Percentiles rank a stretch among this genome's conserved stretches.
Conservation (phyloP, 225 moss, liverwort and hornwort genomes). For the Climacium dendroides region DNA sequence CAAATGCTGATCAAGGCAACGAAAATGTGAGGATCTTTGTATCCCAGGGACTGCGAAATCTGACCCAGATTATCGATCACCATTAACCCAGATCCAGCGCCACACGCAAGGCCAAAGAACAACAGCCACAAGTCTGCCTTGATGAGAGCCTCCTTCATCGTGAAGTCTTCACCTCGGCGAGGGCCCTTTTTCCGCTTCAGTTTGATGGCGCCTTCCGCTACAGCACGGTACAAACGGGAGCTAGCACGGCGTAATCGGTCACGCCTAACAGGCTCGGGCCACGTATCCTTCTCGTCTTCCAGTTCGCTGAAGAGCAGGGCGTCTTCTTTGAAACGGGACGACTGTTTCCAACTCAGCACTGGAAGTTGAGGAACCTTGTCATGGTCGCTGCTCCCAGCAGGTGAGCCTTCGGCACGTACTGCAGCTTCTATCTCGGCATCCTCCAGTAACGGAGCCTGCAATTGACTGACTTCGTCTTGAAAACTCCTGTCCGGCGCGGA, state of each 20-base stretch:
- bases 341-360: not conserved
- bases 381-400: conserved; percentile 10
- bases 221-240: conserved; percentile 45
- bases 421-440: conserved; percentile 18
- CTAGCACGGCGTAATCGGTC: conserved; percentile 28
- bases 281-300: conserved; percentile 60
- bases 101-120: conserved; percentile 54
- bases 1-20: conserved; percentile 87
- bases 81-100: conserved; percentile 73
- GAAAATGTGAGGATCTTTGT: conserved; percentile 71
- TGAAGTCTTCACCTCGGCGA: conserved; percentile 83
- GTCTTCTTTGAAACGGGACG: conserved; percentile 30
- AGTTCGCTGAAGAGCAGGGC: conserved; percentile 72
- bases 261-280: conserved; percentile 30
- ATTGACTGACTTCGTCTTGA: conserved; percentile 18
- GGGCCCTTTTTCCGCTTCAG: conserved; percentile 72
- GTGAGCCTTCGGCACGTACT: not conserved
- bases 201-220: conserved; percentile 68
- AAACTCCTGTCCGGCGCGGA: not conserved
- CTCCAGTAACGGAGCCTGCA: conserved; percentile 46
- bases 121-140: conserved; percentile 93
- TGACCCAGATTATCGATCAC: conserved; percentile 90
- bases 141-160: conserved; percentile 58
- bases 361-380: not conserved
- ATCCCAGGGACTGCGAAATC: conserved; percentile 71